These are phyloP conservation scores for Auricularia heimuer DNA, from an alignment of 768 basidiomycete species.

Conservation along the genomic window DNA sequence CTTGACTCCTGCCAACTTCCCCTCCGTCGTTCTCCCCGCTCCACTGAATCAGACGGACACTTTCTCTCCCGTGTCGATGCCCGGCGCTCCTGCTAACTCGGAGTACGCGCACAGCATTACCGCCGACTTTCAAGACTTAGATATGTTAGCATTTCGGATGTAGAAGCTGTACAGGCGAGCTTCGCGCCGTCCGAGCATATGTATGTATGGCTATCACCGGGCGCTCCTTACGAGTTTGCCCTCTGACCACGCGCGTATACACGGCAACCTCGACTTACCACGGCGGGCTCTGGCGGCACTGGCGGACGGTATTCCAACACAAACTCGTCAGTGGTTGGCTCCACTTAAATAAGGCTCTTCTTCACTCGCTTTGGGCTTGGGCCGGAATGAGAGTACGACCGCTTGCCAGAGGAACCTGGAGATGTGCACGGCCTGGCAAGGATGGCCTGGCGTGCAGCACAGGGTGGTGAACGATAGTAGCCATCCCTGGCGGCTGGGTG, in stretches of 20 bases:
- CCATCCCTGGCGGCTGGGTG: neutral
- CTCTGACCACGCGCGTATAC: no score
- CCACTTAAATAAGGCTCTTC: neutral
- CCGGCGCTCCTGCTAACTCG: no score
- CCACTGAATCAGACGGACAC: no score
- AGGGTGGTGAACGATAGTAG: neutral
- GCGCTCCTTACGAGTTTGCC: no score
- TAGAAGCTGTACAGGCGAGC: neutral
- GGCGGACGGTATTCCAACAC: neutral
- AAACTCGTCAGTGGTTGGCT: neutral
- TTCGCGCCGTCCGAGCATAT: no score
- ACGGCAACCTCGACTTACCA: neutral
- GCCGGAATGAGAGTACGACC: neutral
- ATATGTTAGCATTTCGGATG: neutral
- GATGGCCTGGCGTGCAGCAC: neutral
- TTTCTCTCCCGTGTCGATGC: no score
- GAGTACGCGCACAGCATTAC: no score
- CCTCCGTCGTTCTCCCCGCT: no score
- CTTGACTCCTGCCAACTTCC: no score
- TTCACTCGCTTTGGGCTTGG: neutral
- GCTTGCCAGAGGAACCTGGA: neutral
- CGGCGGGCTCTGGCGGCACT: neutral
- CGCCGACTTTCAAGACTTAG: no score
- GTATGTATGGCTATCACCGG: no score
- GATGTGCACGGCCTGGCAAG: neutral